phyloP scores from a whole-genome alignment of 352 stramenopile species.

The Globisporangium polare region DNA sequence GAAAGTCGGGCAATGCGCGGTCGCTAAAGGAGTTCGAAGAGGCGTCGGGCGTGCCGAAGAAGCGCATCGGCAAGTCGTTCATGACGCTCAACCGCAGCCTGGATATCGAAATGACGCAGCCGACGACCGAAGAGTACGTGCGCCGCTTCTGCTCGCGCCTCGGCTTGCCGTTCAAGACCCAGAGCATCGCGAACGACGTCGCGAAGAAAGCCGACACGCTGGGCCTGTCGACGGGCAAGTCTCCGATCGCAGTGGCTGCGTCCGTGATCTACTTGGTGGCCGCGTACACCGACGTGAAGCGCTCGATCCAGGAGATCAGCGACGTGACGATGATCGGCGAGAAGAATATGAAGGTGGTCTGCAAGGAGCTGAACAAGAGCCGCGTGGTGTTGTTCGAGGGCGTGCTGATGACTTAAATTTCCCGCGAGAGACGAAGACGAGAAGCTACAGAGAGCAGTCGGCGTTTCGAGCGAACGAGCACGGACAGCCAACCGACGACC shows the following conservation, averaged over 20 bases:
- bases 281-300: slow-evolving; percentile 79
- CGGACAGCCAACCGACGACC: neutral
- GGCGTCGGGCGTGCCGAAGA: slow-evolving; percentile 65
- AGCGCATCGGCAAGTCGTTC: slow-evolving; percentile 78
- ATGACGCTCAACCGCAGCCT: slow-evolving; percentile 53
- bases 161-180: slow-evolving; percentile 69
- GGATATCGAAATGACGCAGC: slow-evolving; percentile 62
- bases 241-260: slow-evolving; percentile 64
- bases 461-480: slow-evolving; percentile 1
- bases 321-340: slow-evolving; percentile 77
- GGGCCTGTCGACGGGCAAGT: slow-evolving; percentile 63
- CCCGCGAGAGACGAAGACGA: neutral
- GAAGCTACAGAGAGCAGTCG: neutral
- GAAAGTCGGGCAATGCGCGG: slow-evolving; percentile 55
- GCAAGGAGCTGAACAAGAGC: slow-evolving; percentile 86
- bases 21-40: slow-evolving; percentile 79
- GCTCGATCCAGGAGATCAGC: slow-evolving; percentile 79
- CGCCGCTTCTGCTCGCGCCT: slow-evolving; percentile 73
- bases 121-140: slow-evolving; percentile 73
- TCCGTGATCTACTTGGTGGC: slow-evolving; percentile 80
- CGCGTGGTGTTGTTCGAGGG: slow-evolving; percentile 74
- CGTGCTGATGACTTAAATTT: slow-evolving; percentile 49
- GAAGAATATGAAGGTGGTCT: slow-evolving; percentile 83
- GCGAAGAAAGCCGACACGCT: slow-evolving; percentile 69
- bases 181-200: slow-evolving; percentile 70